Percentiles rank a stretch among this genome's conserved stretches.
Evolutionary conservation across 768 basidiomycete genomes (phyloP).

Genomic region (Boletus fagicola): DNA sequence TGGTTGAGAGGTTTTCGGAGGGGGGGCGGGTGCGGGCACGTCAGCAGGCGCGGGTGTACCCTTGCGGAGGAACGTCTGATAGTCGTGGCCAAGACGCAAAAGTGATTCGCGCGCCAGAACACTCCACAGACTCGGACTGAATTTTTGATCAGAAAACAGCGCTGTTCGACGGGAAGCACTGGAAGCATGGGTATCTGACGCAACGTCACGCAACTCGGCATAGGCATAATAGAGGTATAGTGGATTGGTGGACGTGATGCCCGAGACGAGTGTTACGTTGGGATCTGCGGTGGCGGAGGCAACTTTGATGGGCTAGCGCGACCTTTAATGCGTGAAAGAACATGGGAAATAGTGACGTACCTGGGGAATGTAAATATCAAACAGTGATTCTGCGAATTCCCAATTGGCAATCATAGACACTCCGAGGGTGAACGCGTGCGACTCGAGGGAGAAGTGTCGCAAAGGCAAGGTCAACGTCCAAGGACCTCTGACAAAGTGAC

Average conservation of each 20-base stretch:
- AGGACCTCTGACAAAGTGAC: slow-evolving; percentile 58
- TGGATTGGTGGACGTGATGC: slow-evolving; percentile 51
- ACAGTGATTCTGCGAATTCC: slow-evolving; percentile 62
- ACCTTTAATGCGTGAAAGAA: slow-evolving; percentile 1
- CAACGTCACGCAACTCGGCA: slow-evolving; percentile 54
- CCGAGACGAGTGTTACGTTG: slow-evolving; percentile 58
- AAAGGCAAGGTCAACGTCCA: slow-evolving; percentile 55
- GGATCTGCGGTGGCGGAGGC: slow-evolving; percentile 48
- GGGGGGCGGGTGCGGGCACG: slow-evolving; percentile 23
- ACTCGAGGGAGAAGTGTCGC: slow-evolving; percentile 43
- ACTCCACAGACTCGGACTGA: slow-evolving; percentile 62
- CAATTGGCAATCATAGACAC: slow-evolving; percentile 53
- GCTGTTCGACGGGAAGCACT: slow-evolving; percentile 48
- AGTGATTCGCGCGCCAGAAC: slow-evolving; percentile 58
- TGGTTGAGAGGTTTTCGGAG: slow-evolving; percentile 30
- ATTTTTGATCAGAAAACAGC: slow-evolving; percentile 69
- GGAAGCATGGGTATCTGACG: slow-evolving; percentile 41
- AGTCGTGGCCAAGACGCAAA: slow-evolving; percentile 62
- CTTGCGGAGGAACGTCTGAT: slow-evolving; percentile 60
- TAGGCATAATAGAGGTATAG: slow-evolving; percentile 66
- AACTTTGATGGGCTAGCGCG: slow-evolving; percentile 46
- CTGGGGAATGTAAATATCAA: slow-evolving; percentile 58
- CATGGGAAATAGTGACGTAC: slow-evolving; percentile 31
- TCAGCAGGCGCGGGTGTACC: slow-evolving; percentile 39
- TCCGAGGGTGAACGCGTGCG: slow-evolving; percentile 49